A percentile compares a stretch with the other conserved stretches of the same genome.
phyloP scores from a whole-genome alignment of 176 grass and related monocot genomes.

The Zea mays region DNA sequence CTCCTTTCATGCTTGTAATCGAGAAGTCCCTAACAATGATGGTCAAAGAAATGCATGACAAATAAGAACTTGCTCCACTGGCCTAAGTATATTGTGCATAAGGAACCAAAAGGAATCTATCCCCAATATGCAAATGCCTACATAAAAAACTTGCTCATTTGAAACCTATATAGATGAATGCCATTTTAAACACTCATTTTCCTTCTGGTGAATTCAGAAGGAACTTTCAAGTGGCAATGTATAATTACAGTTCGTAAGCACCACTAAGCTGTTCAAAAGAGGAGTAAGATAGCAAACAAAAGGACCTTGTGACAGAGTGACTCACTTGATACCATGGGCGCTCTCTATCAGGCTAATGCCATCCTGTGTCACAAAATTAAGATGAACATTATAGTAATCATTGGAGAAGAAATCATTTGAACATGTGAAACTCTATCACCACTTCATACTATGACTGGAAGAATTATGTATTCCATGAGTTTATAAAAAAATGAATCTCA shows the following conservation, averaged over 20 bases:
- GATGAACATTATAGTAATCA: constrained; percentile 14
- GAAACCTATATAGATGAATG: constrained; percentile 12
- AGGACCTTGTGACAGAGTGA: constrained; percentile 9
- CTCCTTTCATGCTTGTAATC: constrained; percentile 82
- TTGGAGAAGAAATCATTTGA: constrained; percentile 28
- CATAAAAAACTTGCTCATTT: neutral
- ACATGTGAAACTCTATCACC: neutral
- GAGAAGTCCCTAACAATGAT: constrained; percentile 81
- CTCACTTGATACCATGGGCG: constrained; percentile 73
- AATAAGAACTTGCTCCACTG: constrained; percentile 18
- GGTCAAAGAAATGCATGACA: constrained; percentile 20
- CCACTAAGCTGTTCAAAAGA: constrained; percentile 1
- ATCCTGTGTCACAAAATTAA: constrained; percentile 69
- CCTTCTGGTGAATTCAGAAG: constrained; percentile 1
- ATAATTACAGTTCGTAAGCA: neutral
- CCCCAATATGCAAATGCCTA: constrained; percentile 6
- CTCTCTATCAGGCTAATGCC: constrained; percentile 77
- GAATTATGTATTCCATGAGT: constrained; percentile 8
- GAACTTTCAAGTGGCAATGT: neutral
- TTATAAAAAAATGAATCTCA: neutral
- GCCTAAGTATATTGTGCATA: neutral
- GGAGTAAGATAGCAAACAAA: constrained; percentile 21
- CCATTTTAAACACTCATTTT: constrained; percentile 17
- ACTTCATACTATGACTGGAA: constrained; percentile 14
- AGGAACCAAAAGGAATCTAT: neutral